Evolutionary conservation across 805 yeast species (phyloP).

Genomic region (Jamesozyma jinghongensis): DNA sequence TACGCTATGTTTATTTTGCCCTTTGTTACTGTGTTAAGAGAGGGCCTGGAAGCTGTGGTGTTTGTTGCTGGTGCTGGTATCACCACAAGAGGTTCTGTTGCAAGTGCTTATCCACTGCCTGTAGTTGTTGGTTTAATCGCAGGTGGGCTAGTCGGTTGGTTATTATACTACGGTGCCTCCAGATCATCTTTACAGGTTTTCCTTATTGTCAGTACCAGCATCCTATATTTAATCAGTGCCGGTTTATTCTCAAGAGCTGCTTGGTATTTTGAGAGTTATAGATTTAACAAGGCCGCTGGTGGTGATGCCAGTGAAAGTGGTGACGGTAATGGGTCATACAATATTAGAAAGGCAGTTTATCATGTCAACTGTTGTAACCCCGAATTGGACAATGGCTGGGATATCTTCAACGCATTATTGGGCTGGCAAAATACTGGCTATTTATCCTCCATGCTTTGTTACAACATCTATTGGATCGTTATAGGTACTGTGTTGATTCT

Average conservation of each 20-base stretch:
- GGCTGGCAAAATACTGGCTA: slow-evolving; percentile 99
- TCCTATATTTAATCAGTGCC: slow-evolving; percentile 81
- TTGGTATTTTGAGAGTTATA: slow-evolving; percentile 76
- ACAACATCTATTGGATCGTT: slow-evolving; percentile 80
- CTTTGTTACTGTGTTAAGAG: slow-evolving; percentile 84
- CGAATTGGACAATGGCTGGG: slow-evolving; percentile 89
- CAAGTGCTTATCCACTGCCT: slow-evolving; percentile 84
- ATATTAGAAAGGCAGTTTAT: slow-evolving; percentile 73
- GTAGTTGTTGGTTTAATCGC: slow-evolving; percentile 78
- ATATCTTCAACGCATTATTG: slow-evolving; percentile 82
- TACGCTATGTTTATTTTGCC: slow-evolving; percentile 88
- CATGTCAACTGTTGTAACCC: slow-evolving; percentile 98
- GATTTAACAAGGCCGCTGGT: slow-evolving; percentile 60
- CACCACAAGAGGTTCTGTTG: slow-evolving; percentile 40
- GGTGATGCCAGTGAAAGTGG: slow-evolving; percentile 95
- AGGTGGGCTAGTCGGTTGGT: slow-evolving; percentile 61
- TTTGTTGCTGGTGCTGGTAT: slow-evolving; percentile 95
- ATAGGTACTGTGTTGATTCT: slow-evolving; percentile 46
- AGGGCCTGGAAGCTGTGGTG: slow-evolving; percentile 94
- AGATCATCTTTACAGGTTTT: slow-evolving; percentile 77
- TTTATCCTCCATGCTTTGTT: slow-evolving; percentile 80
- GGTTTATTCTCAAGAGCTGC: slow-evolving; percentile 90
- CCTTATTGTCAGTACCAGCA: slow-evolving; percentile 77
- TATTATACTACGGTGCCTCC: slow-evolving; percentile 77
- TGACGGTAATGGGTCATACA: slow-evolving; percentile 91